These are phyloP conservation scores for Ogataea siamensis DNA, from an alignment of 805 yeast species.

Conservation along the genomic window DNA sequence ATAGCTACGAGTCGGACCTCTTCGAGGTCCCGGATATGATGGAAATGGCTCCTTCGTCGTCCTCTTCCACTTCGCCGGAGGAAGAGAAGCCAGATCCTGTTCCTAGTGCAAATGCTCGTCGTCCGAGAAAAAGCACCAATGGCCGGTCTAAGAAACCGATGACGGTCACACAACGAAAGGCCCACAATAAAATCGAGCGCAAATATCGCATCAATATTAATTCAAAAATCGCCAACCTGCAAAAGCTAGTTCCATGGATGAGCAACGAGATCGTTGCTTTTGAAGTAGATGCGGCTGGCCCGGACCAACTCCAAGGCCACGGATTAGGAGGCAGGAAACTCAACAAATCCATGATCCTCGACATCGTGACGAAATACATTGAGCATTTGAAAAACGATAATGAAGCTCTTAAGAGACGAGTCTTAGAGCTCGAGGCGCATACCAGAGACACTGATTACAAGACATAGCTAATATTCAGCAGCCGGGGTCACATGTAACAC, in stretches of 20 bases:
- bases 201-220: slow-evolving; percentile 70
- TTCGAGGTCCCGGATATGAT: slow-evolving; percentile 13
- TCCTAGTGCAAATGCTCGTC: slow-evolving; percentile 5
- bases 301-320: slow-evolving; percentile 11
- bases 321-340: slow-evolving; percentile 38
- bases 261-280: slow-evolving; percentile 62
- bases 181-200: slow-evolving; percentile 72
- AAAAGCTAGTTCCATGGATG: slow-evolving; percentile 66
- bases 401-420: slow-evolving; percentile 24
- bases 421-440: slow-evolving; percentile 13
- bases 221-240: slow-evolving; percentile 66
- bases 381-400: slow-evolving; percentile 51
- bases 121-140: slow-evolving; percentile 6
- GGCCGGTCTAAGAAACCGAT: slow-evolving; percentile 29
- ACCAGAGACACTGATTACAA: neutral
- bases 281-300: slow-evolving; percentile 43
- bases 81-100: slow-evolving; percentile 6
- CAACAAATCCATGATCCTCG: slow-evolving; percentile 66
- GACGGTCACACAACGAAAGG: slow-evolving; percentile 52
- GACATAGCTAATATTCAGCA: neutral
- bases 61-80: slow-evolving; percentile 18
- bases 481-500: neutral
- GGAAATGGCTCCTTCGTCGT: slow-evolving; percentile 7
- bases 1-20: slow-evolving; percentile 13
- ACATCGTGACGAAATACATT: slow-evolving; percentile 64